Evolutionary conservation across 2,329 filamentous ascomycete genomes (phyloP).

Genomic region (Blastomyces silverae): DNA sequence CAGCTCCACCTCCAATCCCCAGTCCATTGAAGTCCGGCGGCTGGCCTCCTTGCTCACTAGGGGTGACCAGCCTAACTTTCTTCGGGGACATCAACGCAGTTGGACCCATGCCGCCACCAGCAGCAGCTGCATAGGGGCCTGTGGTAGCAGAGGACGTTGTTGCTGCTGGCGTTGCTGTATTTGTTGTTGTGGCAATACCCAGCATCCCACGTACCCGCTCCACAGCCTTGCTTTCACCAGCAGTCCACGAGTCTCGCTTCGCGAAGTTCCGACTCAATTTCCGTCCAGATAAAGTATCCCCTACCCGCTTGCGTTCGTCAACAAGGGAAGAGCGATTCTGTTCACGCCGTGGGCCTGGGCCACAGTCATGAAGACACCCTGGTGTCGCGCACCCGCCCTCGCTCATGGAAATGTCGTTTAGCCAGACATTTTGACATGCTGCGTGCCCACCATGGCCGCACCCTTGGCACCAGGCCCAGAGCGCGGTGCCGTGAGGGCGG

Average conservation of each 20-base stretch:
- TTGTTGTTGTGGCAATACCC: constrained; percentile 27
- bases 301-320: constrained; percentile 30
- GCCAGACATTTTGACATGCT: constrained; percentile 53
- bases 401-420: constrained; percentile 42
- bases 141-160: constrained; percentile 22
- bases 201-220: constrained; percentile 43
- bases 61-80: constrained; percentile 42
- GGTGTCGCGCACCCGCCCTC: constrained; percentile 53
- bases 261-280: constrained; percentile 33
- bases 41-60: constrained; percentile 36
- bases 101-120: constrained; percentile 23
- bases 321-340: constrained; percentile 32
- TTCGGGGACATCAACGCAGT: constrained; percentile 39
- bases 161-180: constrained; percentile 22
- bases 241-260: constrained; percentile 42
- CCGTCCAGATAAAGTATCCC: constrained; percentile 29
- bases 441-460: constrained; percentile 57
- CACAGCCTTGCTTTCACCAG: constrained; percentile 42
- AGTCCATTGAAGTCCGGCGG: constrained; percentile 7
- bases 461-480: constrained; percentile 53
- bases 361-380: constrained; percentile 56
- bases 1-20: constrained; percentile 1
- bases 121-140: constrained; percentile 14
- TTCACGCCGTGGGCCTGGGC: constrained; percentile 44
- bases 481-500: constrained; percentile 32